Conservation (phyloP, 2,329 filamentous ascomycete species). For the Fusarium sarcochroum region DNA sequence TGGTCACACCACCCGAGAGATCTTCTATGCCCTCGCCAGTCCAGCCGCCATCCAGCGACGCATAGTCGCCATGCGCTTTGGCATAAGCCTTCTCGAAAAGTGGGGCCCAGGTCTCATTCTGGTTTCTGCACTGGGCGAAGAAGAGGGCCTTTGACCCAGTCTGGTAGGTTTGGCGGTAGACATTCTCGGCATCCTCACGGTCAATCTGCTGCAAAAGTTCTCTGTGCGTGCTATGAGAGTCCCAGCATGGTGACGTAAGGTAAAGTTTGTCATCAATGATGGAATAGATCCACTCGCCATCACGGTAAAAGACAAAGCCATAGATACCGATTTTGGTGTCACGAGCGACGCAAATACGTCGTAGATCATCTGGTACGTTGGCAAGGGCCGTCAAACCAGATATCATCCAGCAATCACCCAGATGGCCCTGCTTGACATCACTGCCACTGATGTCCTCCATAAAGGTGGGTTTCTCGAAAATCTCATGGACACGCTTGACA, state of each 20-base stretch:
- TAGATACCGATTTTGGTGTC: conserved; percentile 84
- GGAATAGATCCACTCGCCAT: conserved; percentile 93
- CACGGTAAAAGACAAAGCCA: conserved; percentile 89
- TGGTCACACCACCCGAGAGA: conserved; percentile 77
- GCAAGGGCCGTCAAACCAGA: conserved; percentile 82
- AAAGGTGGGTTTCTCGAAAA: conserved; percentile 82
- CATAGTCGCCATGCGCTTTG: conserved; percentile 85
- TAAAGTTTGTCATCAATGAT: no score
- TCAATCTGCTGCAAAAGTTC: conserved; percentile 82
- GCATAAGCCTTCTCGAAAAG: conserved; percentile 87
- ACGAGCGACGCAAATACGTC: conserved; percentile 81
- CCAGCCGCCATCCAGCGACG: conserved; percentile 78
- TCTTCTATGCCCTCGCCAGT: conserved; percentile 74
- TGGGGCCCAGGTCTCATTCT: conserved; percentile 87
- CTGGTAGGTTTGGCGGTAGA: conserved; percentile 79
- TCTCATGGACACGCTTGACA: conserved; percentile 80
- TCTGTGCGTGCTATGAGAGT: conserved; percentile 81
- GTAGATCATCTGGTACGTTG: conserved; percentile 78
- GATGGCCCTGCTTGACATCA: conserved; percentile 82
- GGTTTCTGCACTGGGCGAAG: conserved; percentile 81
- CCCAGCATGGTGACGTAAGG: conserved; percentile 87
- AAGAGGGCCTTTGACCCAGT: conserved; percentile 83
- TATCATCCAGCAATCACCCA: conserved; percentile 89
- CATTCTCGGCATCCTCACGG: conserved; percentile 77
- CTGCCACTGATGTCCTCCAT: conserved; percentile 74